A percentile compares a stretch with the other conserved stretches of the same genome.
These are phyloP conservation scores for Phellopilus nigrolimitatus DNA, from an alignment of 1,284 basidiomycete species.

Conservation along the genomic window DNA sequence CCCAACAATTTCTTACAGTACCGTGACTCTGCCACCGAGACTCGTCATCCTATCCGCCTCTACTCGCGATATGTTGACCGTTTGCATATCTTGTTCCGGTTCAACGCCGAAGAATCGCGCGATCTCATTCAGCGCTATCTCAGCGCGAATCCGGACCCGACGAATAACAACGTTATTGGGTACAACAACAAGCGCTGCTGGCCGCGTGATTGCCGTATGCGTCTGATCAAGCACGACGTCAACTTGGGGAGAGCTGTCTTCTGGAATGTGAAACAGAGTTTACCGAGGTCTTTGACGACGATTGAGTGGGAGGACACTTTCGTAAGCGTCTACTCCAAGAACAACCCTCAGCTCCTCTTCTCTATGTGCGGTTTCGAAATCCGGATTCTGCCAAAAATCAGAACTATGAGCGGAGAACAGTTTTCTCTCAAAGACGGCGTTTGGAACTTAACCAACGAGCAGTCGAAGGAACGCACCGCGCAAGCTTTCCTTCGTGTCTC, in stretches of 20 bases:
- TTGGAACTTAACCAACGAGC: conserved; percentile 95
- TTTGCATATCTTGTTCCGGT: conserved; percentile 94
- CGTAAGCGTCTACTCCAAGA: conserved; percentile 93
- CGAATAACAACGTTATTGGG: conserved; percentile 97
- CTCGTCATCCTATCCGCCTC: conserved; percentile 88
- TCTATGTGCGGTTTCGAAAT: conserved; percentile 99
- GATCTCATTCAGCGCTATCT: conserved; percentile 98
- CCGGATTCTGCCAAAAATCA: conserved; percentile 92
- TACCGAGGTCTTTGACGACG: conserved; percentile 93
- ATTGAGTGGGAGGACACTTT: conserved; percentile 99
- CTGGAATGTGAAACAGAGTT: conserved; percentile 98
- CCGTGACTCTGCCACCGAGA: conserved; percentile 89
- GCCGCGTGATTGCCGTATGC: conserved; percentile 98
- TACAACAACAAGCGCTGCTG: conserved; percentile 99
- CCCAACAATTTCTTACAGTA: conserved; percentile 97
- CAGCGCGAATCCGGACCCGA: conserved; percentile 95
- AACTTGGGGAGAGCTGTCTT: conserved; percentile 97
- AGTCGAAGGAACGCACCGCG: conserved; percentile 95
- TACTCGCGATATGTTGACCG: conserved; percentile 95
- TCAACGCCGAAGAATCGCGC: conserved; percentile 96
- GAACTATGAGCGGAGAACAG: conserved; percentile 93
- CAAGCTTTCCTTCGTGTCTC: conserved; percentile 98
- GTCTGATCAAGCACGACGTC: conserved; percentile 99
- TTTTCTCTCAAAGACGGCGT: conserved; percentile 96
- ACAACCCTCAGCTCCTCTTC: conserved; percentile 97